Conservation (phyloP, 495 filamentous ascomycete species). For the Trichoderma gamsii region DNA sequence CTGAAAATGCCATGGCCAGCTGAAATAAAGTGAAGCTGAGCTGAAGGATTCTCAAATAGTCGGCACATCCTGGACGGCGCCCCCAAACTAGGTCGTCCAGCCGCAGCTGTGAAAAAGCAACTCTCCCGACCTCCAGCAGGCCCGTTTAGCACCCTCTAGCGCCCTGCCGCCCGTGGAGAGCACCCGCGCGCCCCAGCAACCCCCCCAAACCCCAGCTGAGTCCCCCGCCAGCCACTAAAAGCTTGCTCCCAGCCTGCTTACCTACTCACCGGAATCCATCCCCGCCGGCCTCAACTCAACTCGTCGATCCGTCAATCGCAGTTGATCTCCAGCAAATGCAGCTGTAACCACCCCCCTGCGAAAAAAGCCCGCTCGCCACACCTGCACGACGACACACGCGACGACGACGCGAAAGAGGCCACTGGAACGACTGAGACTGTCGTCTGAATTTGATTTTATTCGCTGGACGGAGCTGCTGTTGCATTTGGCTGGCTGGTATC, state of each 20-base stretch:
- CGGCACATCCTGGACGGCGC: not conserved
- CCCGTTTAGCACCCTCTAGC: not conserved
- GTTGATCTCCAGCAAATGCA: not conserved
- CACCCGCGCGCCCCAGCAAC: not conserved
- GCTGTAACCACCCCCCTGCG: not conserved
- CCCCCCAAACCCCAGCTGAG: not conserved
- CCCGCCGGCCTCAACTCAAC: not conserved
- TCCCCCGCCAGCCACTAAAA: not conserved
- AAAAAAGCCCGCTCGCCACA: not conserved
- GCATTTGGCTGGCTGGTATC: not conserved
- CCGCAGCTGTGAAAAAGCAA: too few relatives aligned
- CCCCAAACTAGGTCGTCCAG: too few relatives aligned
- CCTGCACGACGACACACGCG: constrained; percentile 3
- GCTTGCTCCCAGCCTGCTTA: not conserved
- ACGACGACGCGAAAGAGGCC: not conserved
- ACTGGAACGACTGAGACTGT: not conserved
- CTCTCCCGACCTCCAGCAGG: too few relatives aligned
- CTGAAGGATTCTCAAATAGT: not conserved
- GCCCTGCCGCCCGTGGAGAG: not conserved
- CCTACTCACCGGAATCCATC: not conserved
- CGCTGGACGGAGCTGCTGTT: not conserved
- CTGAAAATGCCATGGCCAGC: too few relatives aligned
- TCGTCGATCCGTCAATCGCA: constrained; percentile 3
- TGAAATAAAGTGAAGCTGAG: not conserved
- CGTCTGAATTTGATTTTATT: not conserved